phyloP scores from a whole-genome alignment of 1,284 basidiomycete genomes.

The Tremellales sp. region DNA sequence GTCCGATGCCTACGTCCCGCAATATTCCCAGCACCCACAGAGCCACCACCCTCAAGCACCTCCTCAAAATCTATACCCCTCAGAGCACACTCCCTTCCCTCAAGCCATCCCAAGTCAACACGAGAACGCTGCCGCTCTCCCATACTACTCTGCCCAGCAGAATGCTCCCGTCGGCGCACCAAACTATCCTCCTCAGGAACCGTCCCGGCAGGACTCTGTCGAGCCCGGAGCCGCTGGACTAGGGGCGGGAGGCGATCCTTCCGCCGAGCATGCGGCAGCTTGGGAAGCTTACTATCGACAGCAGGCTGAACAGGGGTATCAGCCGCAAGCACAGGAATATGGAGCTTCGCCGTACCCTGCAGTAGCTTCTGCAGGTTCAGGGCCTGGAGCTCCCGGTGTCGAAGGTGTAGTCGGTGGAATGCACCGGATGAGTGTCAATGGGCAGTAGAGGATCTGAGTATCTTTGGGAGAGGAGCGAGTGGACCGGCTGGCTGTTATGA shows the following conservation, averaged over 20 bases:
- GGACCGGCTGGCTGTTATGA: too few species aligned
- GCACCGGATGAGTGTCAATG: slow-evolving; percentile 37
- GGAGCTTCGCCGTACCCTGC: slow-evolving; percentile 28
- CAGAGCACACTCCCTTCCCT: neutral
- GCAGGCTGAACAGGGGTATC: slow-evolving; percentile 21
- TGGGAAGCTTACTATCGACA: slow-evolving; percentile 48
- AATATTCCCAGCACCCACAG: slow-evolving; percentile 10
- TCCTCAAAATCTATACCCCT: neutral
- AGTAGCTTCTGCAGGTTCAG: slow-evolving; percentile 6
- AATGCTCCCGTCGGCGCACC: slow-evolving; percentile 21
- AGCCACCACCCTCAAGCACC: slow-evolving; percentile 3
- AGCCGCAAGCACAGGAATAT: slow-evolving; percentile 18
- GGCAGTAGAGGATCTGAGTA: slow-evolving; percentile 12
- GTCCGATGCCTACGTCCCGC: slow-evolving; percentile 18
- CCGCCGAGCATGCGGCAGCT: slow-evolving; percentile 37
- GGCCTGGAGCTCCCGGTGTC: too few species aligned
- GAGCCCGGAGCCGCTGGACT: slow-evolving; percentile 36
- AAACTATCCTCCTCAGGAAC: slow-evolving; percentile 18
- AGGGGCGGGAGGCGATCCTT: slow-evolving; percentile 30
- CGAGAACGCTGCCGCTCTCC: slow-evolving; percentile 10
- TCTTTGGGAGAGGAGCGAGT: too few species aligned
- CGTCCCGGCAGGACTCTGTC: slow-evolving; percentile 24
- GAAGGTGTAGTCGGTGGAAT: slow-evolving; percentile 29
- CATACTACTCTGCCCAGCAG: slow-evolving; percentile 9
- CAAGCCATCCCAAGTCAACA: slow-evolving; percentile 7